Percentiles rank a stretch among this genome's conserved stretches.
Conservation (phyloP, 495 filamentous ascomycete species). For the Podospora comata region DNA sequence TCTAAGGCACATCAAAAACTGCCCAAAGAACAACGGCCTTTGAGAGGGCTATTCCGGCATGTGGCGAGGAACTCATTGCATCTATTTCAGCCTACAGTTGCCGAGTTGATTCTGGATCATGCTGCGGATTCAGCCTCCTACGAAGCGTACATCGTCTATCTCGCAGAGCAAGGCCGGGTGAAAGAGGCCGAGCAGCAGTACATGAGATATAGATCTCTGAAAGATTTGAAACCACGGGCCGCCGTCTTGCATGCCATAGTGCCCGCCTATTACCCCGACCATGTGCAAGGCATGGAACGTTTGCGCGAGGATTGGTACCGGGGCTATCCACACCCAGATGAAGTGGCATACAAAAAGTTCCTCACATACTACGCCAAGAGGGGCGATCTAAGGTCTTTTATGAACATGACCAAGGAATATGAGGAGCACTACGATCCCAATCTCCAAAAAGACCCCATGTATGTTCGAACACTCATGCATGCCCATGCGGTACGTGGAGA, state of each 20-base stretch:
- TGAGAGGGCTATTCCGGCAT: constrained; percentile 18
- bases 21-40: constrained; percentile 9
- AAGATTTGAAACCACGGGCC: constrained; percentile 15
- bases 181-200: constrained; percentile 34
- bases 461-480: constrained; percentile 51
- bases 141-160: constrained; percentile 30
- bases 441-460: constrained; percentile 38
- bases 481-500: constrained; percentile 66
- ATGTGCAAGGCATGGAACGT: constrained; percentile 45
- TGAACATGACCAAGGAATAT: constrained; percentile 57
- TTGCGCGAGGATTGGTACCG: constrained; percentile 55
- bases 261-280: constrained; percentile 37
- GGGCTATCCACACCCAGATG: constrained; percentile 37
- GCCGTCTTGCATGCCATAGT: constrained; percentile 22
- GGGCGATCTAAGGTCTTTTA: constrained; percentile 51
- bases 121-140: constrained; percentile 30
- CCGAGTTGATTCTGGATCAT: constrained; percentile 27
- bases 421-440: constrained; percentile 32
- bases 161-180: constrained; percentile 17
- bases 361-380: constrained; percentile 51
- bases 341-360: constrained; percentile 46
- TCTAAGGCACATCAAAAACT: background rate
- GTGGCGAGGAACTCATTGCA: constrained; percentile 21
- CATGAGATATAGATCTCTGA: constrained; percentile 35
- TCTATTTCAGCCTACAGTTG: constrained; percentile 18